These are phyloP conservation scores for Colletotrichum liaoningense DNA, from an alignment of 2,329 filamentous ascomycete species.

Conservation along the genomic window DNA sequence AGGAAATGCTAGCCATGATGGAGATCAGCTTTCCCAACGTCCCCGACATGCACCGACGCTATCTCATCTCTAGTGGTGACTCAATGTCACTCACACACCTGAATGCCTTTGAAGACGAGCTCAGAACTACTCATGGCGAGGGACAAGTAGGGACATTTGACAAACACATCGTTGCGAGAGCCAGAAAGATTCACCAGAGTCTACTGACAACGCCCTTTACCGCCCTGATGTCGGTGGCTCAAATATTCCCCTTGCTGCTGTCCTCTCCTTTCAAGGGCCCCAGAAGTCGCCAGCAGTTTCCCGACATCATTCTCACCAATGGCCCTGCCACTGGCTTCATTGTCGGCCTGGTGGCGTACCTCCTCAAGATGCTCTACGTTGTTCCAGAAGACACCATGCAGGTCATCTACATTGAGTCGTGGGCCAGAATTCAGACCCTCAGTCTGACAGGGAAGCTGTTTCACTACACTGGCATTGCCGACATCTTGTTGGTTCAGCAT, in stretches of 20 bases:
- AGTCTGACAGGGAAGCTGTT: constrained; percentile 88
- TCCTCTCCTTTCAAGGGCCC: constrained; percentile 42
- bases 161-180: constrained; percentile 77
- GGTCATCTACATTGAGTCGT: constrained; percentile 90
- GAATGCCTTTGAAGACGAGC: constrained; percentile 60
- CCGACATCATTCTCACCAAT: constrained; percentile 85
- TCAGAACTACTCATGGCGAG: constrained; percentile 40
- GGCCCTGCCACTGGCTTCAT: constrained; percentile 91
- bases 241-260: constrained; percentile 68
- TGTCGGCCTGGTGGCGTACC: constrained; percentile 64
- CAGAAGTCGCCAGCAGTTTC: constrained; percentile 56
- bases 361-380: constrained; percentile 58
- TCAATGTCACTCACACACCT: constrained; percentile 75
- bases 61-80: constrained; percentile 85
- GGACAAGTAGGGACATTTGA: constrained; percentile 64
- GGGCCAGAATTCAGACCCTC: constrained; percentile 84
- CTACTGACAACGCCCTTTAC: constrained; percentile 79
- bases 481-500: constrained; percentile 88
- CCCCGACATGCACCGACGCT: constrained; percentile 76
- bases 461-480: constrained; percentile 71
- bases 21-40: constrained; percentile 65
- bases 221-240: constrained; percentile 72
- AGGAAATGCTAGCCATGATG: constrained; percentile 93
- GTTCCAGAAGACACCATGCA: constrained; percentile 69
- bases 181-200: constrained; percentile 84